A percentile compares a stretch with the other conserved stretches of the same genome.
These are phyloP conservation scores for Austropuccinia psidii DNA, from an alignment of 1,284 basidiomycete species.

Conservation along the genomic window DNA sequence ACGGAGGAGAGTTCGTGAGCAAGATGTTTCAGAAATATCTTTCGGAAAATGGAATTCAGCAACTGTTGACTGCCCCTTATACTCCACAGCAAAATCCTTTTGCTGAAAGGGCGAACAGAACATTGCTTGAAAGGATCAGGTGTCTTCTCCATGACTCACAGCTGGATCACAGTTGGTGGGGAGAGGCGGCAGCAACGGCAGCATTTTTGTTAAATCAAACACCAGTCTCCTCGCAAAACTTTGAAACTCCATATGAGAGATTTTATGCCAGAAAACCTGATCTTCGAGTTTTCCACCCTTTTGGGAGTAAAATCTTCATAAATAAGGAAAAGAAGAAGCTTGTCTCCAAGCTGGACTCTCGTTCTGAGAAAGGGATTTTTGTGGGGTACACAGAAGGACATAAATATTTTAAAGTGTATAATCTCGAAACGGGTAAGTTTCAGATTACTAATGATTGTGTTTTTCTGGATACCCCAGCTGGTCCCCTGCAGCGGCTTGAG, in stretches of 20 bases:
- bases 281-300: background rate
- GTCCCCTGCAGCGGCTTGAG: no score
- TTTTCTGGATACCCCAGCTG: no score
- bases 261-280: background rate
- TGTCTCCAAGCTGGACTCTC: background rate
- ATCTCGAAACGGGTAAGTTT: no score
- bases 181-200: background rate
- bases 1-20: background rate
- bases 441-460: no score
- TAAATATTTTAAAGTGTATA: background rate
- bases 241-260: background rate
- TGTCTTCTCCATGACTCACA: background rate
- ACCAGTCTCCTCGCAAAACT: background rate
- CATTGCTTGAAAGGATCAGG: background rate
- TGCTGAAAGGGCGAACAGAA: background rate
- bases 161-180: background rate
- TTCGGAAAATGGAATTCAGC: background rate
- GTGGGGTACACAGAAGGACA: background rate
- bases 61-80: background rate
- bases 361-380: background rate
- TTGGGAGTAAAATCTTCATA: background rate
- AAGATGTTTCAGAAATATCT: background rate
- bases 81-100: background rate
- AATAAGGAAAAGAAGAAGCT: background rate
- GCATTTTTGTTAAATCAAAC: background rate